phyloP scores from a whole-genome alignment of 2,329 filamentous ascomycete genomes.

The Pyricularia sp. region DNA sequence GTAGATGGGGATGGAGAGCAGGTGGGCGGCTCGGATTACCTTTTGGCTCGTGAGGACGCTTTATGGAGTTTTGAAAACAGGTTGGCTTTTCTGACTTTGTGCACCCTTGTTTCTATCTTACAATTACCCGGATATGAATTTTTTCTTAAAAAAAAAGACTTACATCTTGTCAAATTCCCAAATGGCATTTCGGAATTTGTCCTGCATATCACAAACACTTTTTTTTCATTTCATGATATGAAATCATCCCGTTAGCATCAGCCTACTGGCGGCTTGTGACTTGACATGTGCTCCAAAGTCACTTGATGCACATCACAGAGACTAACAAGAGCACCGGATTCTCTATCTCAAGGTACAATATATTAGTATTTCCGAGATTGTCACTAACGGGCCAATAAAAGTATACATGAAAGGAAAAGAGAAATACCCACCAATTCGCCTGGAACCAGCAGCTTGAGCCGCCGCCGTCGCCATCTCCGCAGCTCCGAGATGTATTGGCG shows the following conservation, averaged over 20 bases:
- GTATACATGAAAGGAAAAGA: too few relatives aligned
- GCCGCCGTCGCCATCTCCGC: neutral
- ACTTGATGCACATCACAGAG: neutral
- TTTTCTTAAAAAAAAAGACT: slow-evolving; percentile 15
- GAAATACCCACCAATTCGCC: neutral
- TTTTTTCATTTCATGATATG: neutral
- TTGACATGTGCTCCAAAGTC: neutral
- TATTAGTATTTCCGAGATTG: neutral
- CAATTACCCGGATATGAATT: neutral
- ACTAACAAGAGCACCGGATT: slow-evolving; percentile 41
- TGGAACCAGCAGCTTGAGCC: neutral
- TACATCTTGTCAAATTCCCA: slow-evolving; percentile 78
- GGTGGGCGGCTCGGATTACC: slow-evolving; percentile 53
- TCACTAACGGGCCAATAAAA: neutral
- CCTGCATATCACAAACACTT: slow-evolving; percentile 91
- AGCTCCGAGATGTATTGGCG: neutral
- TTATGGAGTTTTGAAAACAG: slow-evolving; percentile 1
- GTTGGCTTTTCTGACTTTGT: neutral
- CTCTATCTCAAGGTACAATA: neutral
- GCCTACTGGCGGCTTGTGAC: neutral
- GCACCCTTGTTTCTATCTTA: neutral
- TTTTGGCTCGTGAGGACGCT: slow-evolving; percentile 61
- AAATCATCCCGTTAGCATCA: neutral
- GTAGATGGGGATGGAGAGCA: slow-evolving; percentile 68
- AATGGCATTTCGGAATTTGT: slow-evolving; percentile 80